Base-by-base conservation (phyloP, 192 early-diverging fungal genomes). In the Diversispora epigaea region DNA sequence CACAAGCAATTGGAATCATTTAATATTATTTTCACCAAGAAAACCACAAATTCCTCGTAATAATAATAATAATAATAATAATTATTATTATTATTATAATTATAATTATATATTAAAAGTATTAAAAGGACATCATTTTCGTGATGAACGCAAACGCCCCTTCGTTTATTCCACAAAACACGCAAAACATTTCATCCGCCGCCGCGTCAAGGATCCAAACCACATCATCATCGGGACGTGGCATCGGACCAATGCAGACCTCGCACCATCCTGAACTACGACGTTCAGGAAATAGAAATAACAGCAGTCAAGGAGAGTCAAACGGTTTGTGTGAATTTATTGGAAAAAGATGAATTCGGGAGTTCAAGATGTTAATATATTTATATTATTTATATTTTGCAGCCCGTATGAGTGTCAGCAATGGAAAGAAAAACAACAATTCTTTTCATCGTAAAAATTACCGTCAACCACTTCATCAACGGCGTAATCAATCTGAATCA, bases 1-100 rank as follows among this genome's bases (percentile, higher is more conserved):
- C 21, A 40, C 56, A 72, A 55, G 70, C 41, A 72, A 72, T 72
- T 72, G 70, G 70, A 72, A 72, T 72, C 58, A 60, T 72, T 58
- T 72, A 19, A 45, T 72, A 44, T 21, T 72, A 58, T 72, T 72
- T 49, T 72, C 56, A 7, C 70, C 70, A 43, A 55, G 70, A 58
- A 55, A 72, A 72, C 56, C 70, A 60, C 39, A 72, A 22, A 60
- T 58, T 12, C 47, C 70, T 40, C 70, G 70, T 60, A 60, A 41
- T 14, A 39, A 22, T 43, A 21, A 43, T 58, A 58, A 72, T 43
- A 45, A 43, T 58, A 4, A 68, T 25, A 21, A 32, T 68, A 2
- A 68, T 50, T 32, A 32, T 32, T 32, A 32, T 32, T 32, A 32
- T 32, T 1, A 32, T 32, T 2, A 32, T 32, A 32, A 32, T 32